These are phyloP conservation scores for Limnomonas spitsbergensis DNA, from an alignment of 139 green algal species.

Conservation along the genomic window DNA sequence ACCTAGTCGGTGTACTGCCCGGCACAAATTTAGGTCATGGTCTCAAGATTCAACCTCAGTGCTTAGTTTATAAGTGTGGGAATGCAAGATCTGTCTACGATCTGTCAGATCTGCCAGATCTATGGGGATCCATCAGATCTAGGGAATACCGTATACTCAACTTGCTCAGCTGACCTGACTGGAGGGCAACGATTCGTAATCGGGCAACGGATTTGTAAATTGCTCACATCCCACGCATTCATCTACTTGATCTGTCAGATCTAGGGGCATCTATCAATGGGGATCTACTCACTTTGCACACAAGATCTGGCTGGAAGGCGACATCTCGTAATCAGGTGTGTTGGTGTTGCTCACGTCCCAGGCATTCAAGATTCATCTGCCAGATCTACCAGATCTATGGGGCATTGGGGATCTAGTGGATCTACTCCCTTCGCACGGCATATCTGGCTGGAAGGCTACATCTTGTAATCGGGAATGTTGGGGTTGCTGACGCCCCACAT, in stretches of 20 bases:
- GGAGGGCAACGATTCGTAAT: constrained; percentile 64
- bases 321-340: constrained; percentile 74
- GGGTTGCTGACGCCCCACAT: constrained; percentile 84
- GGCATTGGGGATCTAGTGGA: no score
- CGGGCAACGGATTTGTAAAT: constrained; percentile 78
- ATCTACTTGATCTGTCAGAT: no score
- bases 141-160: no score
- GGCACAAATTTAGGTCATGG: constrained; percentile 69
- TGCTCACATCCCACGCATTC: constrained; percentile 82
- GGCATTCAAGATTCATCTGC: no score
- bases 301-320: constrained; percentile 71
- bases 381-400: no score
- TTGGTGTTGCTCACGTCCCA: constrained; percentile 89
- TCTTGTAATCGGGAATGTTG: constrained; percentile 72
- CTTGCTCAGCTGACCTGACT: constrained; percentile 75
- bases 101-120: no score
- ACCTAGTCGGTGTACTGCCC: constrained; percentile 91
- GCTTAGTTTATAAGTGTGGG: no score
- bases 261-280: no score
- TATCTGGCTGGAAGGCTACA: constrained; percentile 73
- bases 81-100: no score
- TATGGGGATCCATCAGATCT: no score
- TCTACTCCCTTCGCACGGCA: constrained; percentile 65
- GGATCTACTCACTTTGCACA: constrained; percentile 58
- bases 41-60: no score